Percentiles rank a stretch among this genome's conserved stretches.
Conservation (phyloP, 2,329 filamentous ascomycete genomes). For the Phyllosticta capitalensis region DNA sequence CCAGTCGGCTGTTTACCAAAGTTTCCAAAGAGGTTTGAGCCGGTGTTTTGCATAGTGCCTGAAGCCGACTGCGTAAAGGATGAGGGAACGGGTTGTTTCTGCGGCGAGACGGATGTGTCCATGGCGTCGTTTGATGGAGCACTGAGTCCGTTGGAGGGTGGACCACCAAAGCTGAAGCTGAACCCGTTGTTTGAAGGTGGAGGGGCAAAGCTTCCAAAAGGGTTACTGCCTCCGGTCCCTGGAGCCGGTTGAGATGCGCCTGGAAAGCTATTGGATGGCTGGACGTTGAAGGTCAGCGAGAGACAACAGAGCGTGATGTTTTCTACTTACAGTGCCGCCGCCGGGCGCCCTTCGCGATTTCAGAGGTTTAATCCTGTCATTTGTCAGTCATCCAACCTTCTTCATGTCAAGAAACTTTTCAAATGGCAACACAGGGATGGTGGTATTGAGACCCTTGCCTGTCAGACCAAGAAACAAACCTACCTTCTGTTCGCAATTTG, state of each 20-base stretch:
- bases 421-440: background rate
- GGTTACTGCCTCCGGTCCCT: background rate
- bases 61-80: background rate
- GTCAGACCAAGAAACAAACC: conserved; percentile 26
- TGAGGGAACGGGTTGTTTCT: background rate
- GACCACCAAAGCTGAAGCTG: background rate
- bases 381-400: background rate
- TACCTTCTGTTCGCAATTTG: conserved; percentile 47
- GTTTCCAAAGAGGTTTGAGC: conserved; percentile 4
- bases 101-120: background rate
- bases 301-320: background rate
- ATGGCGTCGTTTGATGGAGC: background rate
- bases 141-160: background rate
- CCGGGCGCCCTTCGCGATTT: conserved; percentile 4
- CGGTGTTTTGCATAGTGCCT: background rate
- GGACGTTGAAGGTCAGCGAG: background rate
- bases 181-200: conserved; percentile 5
- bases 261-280: conserved; percentile 1
- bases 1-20: background rate
- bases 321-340: conserved; percentile 6
- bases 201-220: background rate
- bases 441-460: background rate
- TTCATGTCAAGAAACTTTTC: background rate
- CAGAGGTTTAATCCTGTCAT: conserved; percentile 7
- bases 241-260: background rate